Base-by-base conservation (phyloP, 2,329 filamentous ascomycete species). In the Fusarium armeniacum region DNA sequence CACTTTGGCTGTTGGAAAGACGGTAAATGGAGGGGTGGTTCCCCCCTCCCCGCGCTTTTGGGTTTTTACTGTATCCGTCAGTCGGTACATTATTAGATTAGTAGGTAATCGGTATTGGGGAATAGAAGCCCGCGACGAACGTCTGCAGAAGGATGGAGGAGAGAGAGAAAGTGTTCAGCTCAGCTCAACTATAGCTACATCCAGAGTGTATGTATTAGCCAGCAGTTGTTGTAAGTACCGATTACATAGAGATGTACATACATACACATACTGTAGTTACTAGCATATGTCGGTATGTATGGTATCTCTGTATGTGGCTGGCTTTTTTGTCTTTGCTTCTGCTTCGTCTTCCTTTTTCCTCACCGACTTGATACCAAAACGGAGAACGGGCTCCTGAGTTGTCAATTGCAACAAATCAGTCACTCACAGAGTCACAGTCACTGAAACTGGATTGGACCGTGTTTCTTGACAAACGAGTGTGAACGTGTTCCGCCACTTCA, bases 331-430 rank as follows among this genome's bases (percentile, higher is more conserved):
- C 46, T 66, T 68, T 70, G 61, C 70, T 59, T 70, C 64, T 63
- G 64, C 51, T 38, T 67, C 52, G 38, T 16, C 36, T 49, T 65
- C 62, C 65, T 57, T 60, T 61, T 40, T 16, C 55, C 63, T 74
- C 75, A 77, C 75, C 75, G 75, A 77, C 75, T 77, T 77, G 75
- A 77, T 71, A 75, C 74, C 75, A 75, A 76, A 77, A 65, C 62
- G 62, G 67, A 55, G 58, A 58, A 62, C 53, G 55, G 60, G 58
- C 61, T 51, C 55, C 64, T 70, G 58, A 63, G 54, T 60, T 59
- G 64, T 68, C 65, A 64, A 66, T 46, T 60, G 67, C 65, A 63
- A 63, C 65, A 68, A 68, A 55, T 67, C 66, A 55, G 49, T 51
- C 66, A 69, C 41, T 26, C 50, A 52, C 24, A 24, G n/a, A 69